Conservation (phyloP, 495 filamentous ascomycete genomes). For the Choiromyces venosus region DNA sequence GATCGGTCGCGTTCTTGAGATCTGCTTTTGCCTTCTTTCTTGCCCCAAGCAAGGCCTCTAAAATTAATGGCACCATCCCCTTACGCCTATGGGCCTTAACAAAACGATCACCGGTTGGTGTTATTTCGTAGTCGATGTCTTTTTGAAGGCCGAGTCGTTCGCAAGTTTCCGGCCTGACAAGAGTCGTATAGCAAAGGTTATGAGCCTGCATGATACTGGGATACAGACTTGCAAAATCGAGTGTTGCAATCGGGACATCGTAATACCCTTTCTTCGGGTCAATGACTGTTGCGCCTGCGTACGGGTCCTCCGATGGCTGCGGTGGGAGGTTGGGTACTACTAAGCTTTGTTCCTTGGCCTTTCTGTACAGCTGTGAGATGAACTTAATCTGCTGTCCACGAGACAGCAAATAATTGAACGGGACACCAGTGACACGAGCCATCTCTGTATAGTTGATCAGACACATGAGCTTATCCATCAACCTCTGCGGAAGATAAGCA, state of each 20-base stretch:
- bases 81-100: slow-evolving; percentile 83
- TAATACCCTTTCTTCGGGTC: slow-evolving; percentile 91
- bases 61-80: slow-evolving; percentile 86
- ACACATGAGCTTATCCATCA: slow-evolving; percentile 97
- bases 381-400: slow-evolving; percentile 97
- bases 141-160: slow-evolving; percentile 68
- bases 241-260: slow-evolving; percentile 85
- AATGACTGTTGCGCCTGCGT: slow-evolving; percentile 97
- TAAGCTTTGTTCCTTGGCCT: slow-evolving; percentile 82
- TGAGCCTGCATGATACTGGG: slow-evolving; percentile 98
- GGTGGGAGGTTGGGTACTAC: slow-evolving; percentile 78
- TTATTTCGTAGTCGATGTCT: slow-evolving; percentile 92
- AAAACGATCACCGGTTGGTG: slow-evolving; percentile 90
- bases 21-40: slow-evolving; percentile 92
- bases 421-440: slow-evolving; percentile 97
- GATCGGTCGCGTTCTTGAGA: slow-evolving; percentile 81
- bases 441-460: slow-evolving; percentile 98
- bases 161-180: slow-evolving; percentile 72
- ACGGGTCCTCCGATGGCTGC: slow-evolving; percentile 74
- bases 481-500: slow-evolving; percentile 85
- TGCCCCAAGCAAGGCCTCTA: slow-evolving; percentile 82
- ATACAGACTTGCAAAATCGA: slow-evolving; percentile 98
- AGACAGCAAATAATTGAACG: slow-evolving; percentile 89
- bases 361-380: slow-evolving; percentile 93
- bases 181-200: slow-evolving; percentile 96